Percentiles rank a stretch among this genome's conserved stretches.
Conservation (phyloP, 176 grass and related monocot genomes). For the Metroxylon sagu region DNA sequence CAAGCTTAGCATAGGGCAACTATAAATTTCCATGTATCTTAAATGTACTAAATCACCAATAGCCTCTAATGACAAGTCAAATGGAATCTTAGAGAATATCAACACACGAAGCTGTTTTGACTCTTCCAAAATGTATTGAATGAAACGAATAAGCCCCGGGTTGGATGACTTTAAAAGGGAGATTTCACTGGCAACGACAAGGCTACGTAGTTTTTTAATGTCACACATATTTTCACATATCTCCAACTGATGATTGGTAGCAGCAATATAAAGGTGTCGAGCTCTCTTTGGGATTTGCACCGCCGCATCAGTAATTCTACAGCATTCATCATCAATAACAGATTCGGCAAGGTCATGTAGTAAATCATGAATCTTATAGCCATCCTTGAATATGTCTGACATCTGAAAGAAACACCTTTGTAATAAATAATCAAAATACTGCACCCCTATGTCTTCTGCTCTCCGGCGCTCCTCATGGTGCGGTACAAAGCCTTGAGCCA, state of each 20-base stretch:
- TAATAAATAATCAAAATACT: conserved; percentile 31
- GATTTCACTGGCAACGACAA: conserved; percentile 33
- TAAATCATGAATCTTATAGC: conserved; percentile 46
- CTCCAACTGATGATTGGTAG: too few relatives aligned
- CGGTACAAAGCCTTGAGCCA: conserved; percentile 35
- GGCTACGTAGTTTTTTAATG: too few relatives aligned
- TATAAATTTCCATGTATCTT: conserved; percentile 30
- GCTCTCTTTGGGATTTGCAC: too few relatives aligned
- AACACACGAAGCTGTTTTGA: too few relatives aligned
- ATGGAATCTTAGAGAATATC: too few relatives aligned
- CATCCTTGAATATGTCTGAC: not conserved
- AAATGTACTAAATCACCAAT: too few relatives aligned
- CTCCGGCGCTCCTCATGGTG: not conserved
- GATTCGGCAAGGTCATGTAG: conserved; percentile 46
- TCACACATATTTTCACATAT: too few relatives aligned
- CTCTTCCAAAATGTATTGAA: conserved; percentile 15
- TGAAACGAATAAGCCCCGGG: not conserved
- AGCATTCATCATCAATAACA: conserved; percentile 27
- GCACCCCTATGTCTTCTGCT: conserved; percentile 17
- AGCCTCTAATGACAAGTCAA: too few relatives aligned
- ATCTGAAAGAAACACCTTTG: conserved; percentile 31
- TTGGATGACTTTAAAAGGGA: not conserved
- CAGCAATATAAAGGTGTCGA: too few relatives aligned
- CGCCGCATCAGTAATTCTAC: too few relatives aligned
- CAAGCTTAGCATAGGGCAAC: not conserved